phyloP scores from a whole-genome alignment of 176 grass and related monocot genomes.

The Saccharum spontaneum region DNA sequence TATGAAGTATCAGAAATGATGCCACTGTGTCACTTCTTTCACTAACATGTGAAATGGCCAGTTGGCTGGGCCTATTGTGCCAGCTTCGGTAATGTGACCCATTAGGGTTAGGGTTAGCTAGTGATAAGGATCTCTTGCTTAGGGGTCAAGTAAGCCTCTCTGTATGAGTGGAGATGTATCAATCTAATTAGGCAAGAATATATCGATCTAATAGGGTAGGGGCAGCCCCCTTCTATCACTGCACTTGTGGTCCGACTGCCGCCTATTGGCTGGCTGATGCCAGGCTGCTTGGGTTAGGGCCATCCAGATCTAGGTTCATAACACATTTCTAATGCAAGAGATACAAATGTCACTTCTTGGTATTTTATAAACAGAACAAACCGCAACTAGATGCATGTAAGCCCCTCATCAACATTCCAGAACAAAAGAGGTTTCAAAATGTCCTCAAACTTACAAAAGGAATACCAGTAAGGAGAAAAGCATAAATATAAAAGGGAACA shows the following conservation, averaged over 20 bases:
- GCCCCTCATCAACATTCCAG: not conserved
- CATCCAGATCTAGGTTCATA: not conserved
- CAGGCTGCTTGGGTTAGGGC: not conserved
- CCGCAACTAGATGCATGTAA: not conserved
- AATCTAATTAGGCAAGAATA: not conserved
- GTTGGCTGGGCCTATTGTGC: not conserved
- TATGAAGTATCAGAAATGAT: constrained; percentile 15
- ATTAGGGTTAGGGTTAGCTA: not conserved
- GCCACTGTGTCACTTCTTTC: not conserved
- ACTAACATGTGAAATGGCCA: not conserved
- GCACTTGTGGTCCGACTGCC: not conserved
- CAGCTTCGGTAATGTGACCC: not conserved
- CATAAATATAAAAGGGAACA: constrained; percentile 3
- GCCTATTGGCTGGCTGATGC: not conserved
- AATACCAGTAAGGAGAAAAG: constrained; percentile 15
- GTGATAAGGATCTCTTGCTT: not conserved
- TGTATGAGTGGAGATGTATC: not conserved
- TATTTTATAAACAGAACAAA: not conserved
- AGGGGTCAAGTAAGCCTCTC: not conserved
- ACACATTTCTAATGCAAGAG: not conserved
- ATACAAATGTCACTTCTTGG: not conserved
- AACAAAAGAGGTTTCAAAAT: not conserved
- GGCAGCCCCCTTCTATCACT: not conserved
- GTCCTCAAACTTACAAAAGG: not conserved
- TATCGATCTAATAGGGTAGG: not conserved